Base-by-base conservation (phyloP, 225 moss, liverwort and hornwort genomes). In the Anthoceros angustus region DNA sequence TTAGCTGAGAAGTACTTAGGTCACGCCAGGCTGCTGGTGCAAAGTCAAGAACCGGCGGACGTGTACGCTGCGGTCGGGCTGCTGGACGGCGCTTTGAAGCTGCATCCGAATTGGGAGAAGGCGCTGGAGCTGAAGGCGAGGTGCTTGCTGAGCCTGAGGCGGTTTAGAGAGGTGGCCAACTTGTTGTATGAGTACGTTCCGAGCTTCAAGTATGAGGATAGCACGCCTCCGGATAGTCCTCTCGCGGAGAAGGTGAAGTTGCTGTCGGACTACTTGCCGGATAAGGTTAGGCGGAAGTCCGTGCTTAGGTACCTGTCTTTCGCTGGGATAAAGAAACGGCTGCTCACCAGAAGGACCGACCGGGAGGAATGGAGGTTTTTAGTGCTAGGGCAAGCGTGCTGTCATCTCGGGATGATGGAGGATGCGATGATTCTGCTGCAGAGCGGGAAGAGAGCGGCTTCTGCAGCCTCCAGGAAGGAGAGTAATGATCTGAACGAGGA, bases 381-480 rank as follows among this genome's bases (percentile, higher is more conserved):
- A 42, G 81, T 81, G 16, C 24, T 81, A 61, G 81, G 81, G 14
- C 78, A 81, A 67, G 81, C 81, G 32, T 81, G 81, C 65, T 81
- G 81, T 42, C 81, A 81, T 10, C 49, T 81, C 24, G 81, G 81
- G 8, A 81, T 81, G 81, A 73, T 81, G 81, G 81, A 81, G 62
- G 81, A 81, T 55, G 78, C 81, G 3, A 78, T 81, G 81, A 68
- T 81, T 61, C 70, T 81, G 3, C 69, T 81, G 12, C 81, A 81
- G 40, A 75, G 73, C 14, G 78, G 81, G 0, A 81, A 81, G 66
- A 81, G 78, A 38, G 81, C 81, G 7, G 78, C 81, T 0, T 73
- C 63, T 63, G 81, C 81, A 15, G 81, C 81, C 0, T 81, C 75
- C 40, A 63, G 81, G n/a, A 78, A 73, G 69, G 75, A 81, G 40